Evolutionary conservation across 225 moss, liverwort and hornwort genomes (phyloP).

Genomic region (Marchantia paleacea): DNA sequence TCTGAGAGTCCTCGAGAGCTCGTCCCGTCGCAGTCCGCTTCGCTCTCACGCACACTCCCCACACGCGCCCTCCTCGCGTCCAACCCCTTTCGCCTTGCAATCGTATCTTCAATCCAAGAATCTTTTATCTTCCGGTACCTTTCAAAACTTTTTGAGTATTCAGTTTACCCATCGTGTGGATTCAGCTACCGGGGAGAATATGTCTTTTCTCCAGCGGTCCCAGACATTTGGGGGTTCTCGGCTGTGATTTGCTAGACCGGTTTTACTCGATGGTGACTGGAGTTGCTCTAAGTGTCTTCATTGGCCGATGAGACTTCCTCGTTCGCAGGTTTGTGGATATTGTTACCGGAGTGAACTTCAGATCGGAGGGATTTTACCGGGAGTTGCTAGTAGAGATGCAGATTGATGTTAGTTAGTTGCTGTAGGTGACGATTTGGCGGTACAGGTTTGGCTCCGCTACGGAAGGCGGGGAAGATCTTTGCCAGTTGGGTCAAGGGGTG

Average conservation of each 20-base stretch:
- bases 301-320: background rate
- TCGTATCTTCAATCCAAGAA: background rate
- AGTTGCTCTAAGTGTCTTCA: background rate
- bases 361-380: background rate
- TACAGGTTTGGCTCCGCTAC: background rate
- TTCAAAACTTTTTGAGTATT: background rate
- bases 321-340: slow-evolving; percentile 14
- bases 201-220: slow-evolving; percentile 7
- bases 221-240: background rate
- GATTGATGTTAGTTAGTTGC: no score
- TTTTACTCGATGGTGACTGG: slow-evolving; percentile 11
- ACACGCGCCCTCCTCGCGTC: background rate
- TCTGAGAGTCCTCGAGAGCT: background rate
- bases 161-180: background rate
- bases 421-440: background rate
- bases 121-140: background rate
- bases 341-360: background rate
- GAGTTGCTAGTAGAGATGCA: no score
- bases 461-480: slow-evolving; percentile 1
- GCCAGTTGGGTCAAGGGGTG: background rate
- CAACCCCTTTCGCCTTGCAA: no score
- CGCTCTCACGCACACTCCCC: background rate
- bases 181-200: no score
- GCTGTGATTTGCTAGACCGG: background rate
- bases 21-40: background rate